These are phyloP conservation scores for Capsella bursapastoris DNA, from an alignment of 345 rosid species.

Conservation along the genomic window DNA sequence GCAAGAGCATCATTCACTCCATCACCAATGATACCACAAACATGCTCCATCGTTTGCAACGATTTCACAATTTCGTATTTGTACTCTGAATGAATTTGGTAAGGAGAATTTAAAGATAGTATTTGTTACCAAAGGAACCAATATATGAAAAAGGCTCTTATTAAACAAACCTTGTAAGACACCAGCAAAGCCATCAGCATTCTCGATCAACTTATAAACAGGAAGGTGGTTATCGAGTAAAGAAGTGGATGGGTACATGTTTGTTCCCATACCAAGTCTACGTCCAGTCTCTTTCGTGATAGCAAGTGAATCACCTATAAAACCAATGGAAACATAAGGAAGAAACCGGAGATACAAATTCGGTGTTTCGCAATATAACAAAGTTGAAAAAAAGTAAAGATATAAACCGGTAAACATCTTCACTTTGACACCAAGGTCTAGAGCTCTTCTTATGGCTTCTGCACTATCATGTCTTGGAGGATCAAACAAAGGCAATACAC, in stretches of 20 bases:
- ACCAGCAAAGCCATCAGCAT: not conserved
- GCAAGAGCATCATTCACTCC: not conserved
- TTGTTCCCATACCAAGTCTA: not conserved
- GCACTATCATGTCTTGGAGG: slow-evolving; percentile 4
- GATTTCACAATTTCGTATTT: not conserved
- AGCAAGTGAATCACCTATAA: not conserved
- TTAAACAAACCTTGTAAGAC: not conserved
- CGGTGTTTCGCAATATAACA: not conserved
- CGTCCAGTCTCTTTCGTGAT: not conserved
- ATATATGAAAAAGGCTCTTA: too few relatives aligned
- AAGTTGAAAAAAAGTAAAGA: not conserved
- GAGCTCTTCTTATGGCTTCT: not conserved
- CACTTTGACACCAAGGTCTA: not conserved
- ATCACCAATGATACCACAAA: not conserved
- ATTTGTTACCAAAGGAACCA: not conserved
- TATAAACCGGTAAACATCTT: not conserved
- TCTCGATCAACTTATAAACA: not conserved
- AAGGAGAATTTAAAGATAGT: too few relatives aligned
- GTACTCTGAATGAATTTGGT: not conserved
- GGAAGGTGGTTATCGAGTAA: not conserved
- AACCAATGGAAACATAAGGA: not conserved
- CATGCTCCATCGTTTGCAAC: not conserved
- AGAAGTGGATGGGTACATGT: not conserved
- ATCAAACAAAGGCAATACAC: not conserved
- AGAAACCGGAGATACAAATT: not conserved